These are phyloP conservation scores for Onygenales sp. DNA, from an alignment of 2,329 filamentous ascomycete genomes.

Conservation along the genomic window DNA sequence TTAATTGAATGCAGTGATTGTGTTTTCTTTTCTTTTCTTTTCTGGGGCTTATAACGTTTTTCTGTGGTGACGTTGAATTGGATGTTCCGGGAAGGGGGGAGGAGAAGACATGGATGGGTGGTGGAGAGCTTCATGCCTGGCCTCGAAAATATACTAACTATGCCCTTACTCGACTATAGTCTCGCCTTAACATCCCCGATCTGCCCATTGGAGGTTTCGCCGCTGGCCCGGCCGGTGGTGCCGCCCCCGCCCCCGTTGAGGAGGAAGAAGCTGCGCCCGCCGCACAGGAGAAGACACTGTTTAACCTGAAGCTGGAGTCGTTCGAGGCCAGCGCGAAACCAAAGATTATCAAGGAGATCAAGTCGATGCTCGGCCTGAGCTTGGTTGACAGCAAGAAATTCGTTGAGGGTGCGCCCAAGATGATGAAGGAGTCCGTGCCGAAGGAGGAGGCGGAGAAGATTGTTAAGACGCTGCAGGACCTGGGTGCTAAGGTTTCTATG, in stretches of 20 bases:
- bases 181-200: conserved; percentile 93
- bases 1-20: not conserved
- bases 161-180: conserved; percentile 42
- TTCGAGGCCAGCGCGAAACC: conserved; percentile 87
- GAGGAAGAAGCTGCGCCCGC: conserved; percentile 84
- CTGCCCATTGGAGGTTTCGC: conserved; percentile 86
- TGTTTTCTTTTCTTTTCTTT: not conserved
- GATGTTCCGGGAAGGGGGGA: not conserved
- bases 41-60: not conserved
- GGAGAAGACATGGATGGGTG: not conserved
- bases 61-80: not conserved
- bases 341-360: conserved; percentile 99
- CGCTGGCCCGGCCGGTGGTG: conserved; percentile 50
- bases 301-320: conserved; percentile 86
- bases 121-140: not conserved
- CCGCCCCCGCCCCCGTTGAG: conserved; percentile 50
- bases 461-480: conserved; percentile 81
- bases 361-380: conserved; percentile 85
- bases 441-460: conserved; percentile 99
- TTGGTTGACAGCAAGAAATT: conserved; percentile 99
- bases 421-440: conserved; percentile 96
- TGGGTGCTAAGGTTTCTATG: conserved; percentile 84
- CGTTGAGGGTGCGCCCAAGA: conserved; percentile 93
- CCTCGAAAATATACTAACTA: not conserved
- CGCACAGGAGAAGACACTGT: conserved; percentile 87